Evolutionary conservation across 208 protist species (phyloP).

Genomic region (Leishmania amazonensis): DNA sequence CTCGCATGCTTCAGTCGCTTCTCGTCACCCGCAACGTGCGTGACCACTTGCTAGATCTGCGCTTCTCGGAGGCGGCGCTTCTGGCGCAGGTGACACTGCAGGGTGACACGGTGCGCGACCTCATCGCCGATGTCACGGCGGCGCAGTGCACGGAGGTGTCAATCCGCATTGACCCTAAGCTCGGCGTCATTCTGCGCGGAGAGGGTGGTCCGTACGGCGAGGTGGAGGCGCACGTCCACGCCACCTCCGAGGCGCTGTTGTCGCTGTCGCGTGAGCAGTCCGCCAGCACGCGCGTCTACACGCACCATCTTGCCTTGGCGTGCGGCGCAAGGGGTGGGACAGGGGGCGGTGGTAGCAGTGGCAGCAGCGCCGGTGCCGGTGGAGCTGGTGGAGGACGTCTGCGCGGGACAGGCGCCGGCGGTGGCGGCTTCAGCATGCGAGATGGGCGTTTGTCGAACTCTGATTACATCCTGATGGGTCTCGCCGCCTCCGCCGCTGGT

Average conservation of each 20-base stretch:
- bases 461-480: slow-evolving; percentile 27
- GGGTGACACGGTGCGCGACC: slow-evolving; percentile 59
- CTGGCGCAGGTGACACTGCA: slow-evolving; percentile 51
- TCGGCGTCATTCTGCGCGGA: slow-evolving; percentile 58
- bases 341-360: slow-evolving; percentile 11
- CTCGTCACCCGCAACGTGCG: slow-evolving; percentile 65
- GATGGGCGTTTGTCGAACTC: slow-evolving; percentile 61
- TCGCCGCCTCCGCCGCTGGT: slow-evolving; percentile 8
- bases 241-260: slow-evolving; percentile 47
- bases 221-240: slow-evolving; percentile 46
- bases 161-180: slow-evolving; percentile 35
- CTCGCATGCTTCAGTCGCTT: slow-evolving; percentile 56
- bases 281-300: slow-evolving; percentile 60
- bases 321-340: slow-evolving; percentile 41
- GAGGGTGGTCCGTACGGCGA: slow-evolving; percentile 58
- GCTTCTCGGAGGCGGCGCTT: slow-evolving; percentile 51
- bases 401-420: neutral
- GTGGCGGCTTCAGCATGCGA: slow-evolving; percentile 14
- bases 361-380: slow-evolving; percentile 4
- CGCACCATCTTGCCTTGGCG: slow-evolving; percentile 64
- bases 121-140: slow-evolving; percentile 58
- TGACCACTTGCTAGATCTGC: slow-evolving; percentile 66
- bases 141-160: slow-evolving; percentile 63
- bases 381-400: slow-evolving; percentile 5
- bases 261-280: slow-evolving; percentile 24